These are phyloP conservation scores for Paraphaeosphaeria minitans DNA, from an alignment of 2,329 filamentous ascomycete genomes.

Conservation along the genomic window DNA sequence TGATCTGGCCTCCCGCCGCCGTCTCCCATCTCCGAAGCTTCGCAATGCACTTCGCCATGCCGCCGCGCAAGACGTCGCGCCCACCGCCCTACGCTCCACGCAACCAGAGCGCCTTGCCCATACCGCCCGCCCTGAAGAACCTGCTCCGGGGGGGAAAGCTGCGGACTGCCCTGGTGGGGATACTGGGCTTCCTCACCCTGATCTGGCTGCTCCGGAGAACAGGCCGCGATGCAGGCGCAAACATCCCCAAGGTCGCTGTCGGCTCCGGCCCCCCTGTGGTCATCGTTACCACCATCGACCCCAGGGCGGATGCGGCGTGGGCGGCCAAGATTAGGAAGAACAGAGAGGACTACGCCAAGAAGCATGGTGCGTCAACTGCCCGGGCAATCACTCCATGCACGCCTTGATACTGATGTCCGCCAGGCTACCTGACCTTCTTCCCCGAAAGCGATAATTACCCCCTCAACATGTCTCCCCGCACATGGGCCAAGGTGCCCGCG, in stretches of 20 bases:
- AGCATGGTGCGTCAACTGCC: constrained; percentile 69
- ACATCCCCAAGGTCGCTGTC: constrained; percentile 42
- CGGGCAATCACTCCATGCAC: too few species aligned
- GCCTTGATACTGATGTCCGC: constrained; percentile 12
- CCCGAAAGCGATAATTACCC: constrained; percentile 78
- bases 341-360: constrained; percentile 79
- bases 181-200: constrained; percentile 60
- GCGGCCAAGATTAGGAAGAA: constrained; percentile 79
- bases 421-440: constrained; percentile 88
- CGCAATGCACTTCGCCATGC: constrained; percentile 87
- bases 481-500: constrained; percentile 82
- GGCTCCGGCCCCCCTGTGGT: constrained; percentile 64
- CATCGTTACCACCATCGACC: constrained; percentile 83
- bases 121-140: constrained; percentile 54
- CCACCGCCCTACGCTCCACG: constrained; percentile 72
- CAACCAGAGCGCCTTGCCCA: constrained; percentile 50
- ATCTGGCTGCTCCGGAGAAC: constrained; percentile 45
- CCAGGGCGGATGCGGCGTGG: constrained; percentile 68
- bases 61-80: constrained; percentile 80
- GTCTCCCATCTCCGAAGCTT: constrained; percentile 15
- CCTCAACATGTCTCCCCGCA: constrained; percentile 59
- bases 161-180: constrained; percentile 59
- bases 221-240: constrained; percentile 22
- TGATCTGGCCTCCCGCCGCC: constrained; percentile 25
- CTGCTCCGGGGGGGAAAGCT: constrained; percentile 64